phyloP scores from a whole-genome alignment of 1,284 basidiomycete species.

The Cryptococcus sp. region DNA sequence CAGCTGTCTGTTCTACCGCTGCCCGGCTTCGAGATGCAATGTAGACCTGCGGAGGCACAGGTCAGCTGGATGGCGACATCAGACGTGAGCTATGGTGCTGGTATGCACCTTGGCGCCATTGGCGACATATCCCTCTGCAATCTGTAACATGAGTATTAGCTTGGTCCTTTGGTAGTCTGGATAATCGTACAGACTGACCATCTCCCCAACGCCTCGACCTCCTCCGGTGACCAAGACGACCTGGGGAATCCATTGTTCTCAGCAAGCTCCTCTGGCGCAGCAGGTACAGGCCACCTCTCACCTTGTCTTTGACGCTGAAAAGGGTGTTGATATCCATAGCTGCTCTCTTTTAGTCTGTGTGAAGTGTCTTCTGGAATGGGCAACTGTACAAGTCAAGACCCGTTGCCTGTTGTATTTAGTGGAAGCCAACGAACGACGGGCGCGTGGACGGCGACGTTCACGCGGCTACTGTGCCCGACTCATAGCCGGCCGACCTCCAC shows the following conservation, averaged over 20 bases:
- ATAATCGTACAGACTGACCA: slow-evolving; percentile 52
- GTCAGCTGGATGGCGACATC: neutral
- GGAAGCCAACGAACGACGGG: too few relatives aligned
- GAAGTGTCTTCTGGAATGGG: too few relatives aligned
- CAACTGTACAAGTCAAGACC: too few relatives aligned
- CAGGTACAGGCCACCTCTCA: slow-evolving; percentile 12
- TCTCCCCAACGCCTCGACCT: slow-evolving; percentile 66
- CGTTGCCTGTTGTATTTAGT: too few relatives aligned
- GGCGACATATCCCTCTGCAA: slow-evolving; percentile 62
- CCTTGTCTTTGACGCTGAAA: slow-evolving; percentile 60
- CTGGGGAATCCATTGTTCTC: slow-evolving; percentile 23
- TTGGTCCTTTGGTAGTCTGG: neutral
- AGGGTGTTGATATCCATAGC: slow-evolving; percentile 50
- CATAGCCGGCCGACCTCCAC: too few relatives aligned
- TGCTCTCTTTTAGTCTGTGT: too few relatives aligned
- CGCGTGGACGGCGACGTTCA: too few relatives aligned
- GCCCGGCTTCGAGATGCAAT: slow-evolving; percentile 62
- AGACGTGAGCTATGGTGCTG: neutral
- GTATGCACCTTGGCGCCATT: slow-evolving; percentile 60
- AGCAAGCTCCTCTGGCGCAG: slow-evolving; percentile 4
- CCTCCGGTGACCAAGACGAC: slow-evolving; percentile 68
- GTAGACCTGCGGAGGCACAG: slow-evolving; percentile 56
- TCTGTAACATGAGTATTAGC: slow-evolving; percentile 50
- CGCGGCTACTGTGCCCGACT: too few relatives aligned
- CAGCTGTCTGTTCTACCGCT: slow-evolving; percentile 60